Percentiles rank a stretch among this genome's conserved stretches.
Conservation (phyloP, 2,329 filamentous ascomycete species). For the Colletotrichum trifolii region DNA sequence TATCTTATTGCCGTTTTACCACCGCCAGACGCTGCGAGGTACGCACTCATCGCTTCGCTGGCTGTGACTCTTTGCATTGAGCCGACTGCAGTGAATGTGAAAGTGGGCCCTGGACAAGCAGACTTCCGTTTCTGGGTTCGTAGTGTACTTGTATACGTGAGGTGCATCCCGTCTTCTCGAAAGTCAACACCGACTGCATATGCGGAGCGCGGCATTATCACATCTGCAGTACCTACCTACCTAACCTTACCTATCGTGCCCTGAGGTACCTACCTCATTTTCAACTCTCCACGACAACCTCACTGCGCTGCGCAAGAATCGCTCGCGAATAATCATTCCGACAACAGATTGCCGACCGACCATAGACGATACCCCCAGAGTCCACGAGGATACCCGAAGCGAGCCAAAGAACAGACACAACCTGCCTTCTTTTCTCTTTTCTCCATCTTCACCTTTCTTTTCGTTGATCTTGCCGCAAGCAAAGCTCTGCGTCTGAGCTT, state of each 20-base stretch:
- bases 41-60: conserved; percentile 1
- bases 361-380: conserved; percentile 26
- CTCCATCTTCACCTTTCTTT: conserved; percentile 3
- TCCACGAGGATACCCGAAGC: conserved; percentile 11
- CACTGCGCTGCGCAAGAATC: too few relatives aligned
- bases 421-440: conserved; percentile 21
- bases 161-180: neutral
- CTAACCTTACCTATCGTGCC: too few relatives aligned
- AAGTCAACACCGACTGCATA: conserved; percentile 28
- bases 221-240: too few relatives aligned
- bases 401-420: conserved; percentile 8
- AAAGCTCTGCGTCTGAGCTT: conserved; percentile 25
- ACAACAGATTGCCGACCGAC: neutral
- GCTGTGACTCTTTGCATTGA: conserved; percentile 4
- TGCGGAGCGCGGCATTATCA: too few relatives aligned
- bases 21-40: conserved; percentile 3
- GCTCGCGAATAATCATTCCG: neutral
- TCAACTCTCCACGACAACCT: conserved; percentile 2
- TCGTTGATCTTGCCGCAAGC: conserved; percentile 20
- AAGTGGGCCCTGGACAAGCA: conserved; percentile 31
- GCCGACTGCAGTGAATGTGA: conserved; percentile 7
- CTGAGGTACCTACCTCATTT: conserved; percentile 1
- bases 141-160: neutral
- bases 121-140: conserved; percentile 13
- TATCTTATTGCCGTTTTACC: conserved; percentile 25